Base-by-base conservation (phyloP, 2,329 filamentous ascomycete species). In the Elsinoe necatrix region DNA sequence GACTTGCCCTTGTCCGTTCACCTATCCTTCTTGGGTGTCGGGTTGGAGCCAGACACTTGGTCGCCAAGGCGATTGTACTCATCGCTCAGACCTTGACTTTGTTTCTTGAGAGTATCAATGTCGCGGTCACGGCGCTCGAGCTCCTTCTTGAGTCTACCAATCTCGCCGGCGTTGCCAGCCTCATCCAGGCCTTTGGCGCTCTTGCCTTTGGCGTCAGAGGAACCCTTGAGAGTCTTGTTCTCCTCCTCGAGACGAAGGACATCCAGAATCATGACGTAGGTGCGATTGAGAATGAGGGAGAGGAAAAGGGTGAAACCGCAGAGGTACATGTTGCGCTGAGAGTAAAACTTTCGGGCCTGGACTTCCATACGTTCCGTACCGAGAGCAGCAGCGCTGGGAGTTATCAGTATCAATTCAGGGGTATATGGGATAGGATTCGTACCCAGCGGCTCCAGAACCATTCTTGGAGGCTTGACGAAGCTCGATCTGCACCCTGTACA, bases 291-390 rank as follows among this genome's bases (percentile, higher is more conserved):
- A 74, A 98, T 98, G 62, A 98, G 81, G 55, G 92, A 97, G 61
- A 98, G 86, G 83, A 98, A 97, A 62, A 98, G 86, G 4, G 93
- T 98, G 80, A 98, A 98, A 66, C 93, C 93, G 74, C 93, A 97
- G 61, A 98, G 90, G 77, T 98, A 98, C 93, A 98, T 98, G 84
- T 98, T 98, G 74, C 93, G 91, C 79, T 98, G 92, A 61, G 91
- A 95, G 82, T 98, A 98, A 80, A 98, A 98, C 77, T 98, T 98
- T 81, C 93, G 90, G 63, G 93, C 92, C 75, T 98, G 93, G 54
- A 97, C 92, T 76, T 98, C 93, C 82, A 95, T 90, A 62, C 93
- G 92, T 72, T 97, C 93, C 69, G 89, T 86, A 62, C 93, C 76
- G 47, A 74, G 92, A 66, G 96, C 83, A 59, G 91, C 84, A 57